These are phyloP conservation scores for Cryphonectria carpinicola DNA, from an alignment of 2,329 filamentous ascomycete species.

Conservation along the genomic window DNA sequence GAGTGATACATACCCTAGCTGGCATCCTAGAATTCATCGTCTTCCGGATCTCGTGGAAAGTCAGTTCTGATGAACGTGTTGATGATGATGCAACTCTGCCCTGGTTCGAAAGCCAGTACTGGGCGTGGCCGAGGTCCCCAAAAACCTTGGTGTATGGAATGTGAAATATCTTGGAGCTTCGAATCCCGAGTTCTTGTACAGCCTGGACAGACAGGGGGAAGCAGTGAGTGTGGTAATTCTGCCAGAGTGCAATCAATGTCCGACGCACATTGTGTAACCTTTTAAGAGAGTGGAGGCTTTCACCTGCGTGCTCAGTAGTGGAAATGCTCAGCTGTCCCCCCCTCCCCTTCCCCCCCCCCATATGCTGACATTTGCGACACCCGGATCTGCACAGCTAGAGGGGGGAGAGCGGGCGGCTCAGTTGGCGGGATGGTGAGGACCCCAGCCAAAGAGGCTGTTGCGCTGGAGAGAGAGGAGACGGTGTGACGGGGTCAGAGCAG, in stretches of 20 bases:
- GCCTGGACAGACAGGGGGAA: background rate
- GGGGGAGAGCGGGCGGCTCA: background rate
- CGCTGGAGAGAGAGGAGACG: background rate
- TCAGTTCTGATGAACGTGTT: background rate
- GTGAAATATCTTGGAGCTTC: background rate
- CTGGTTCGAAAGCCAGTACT: background rate
- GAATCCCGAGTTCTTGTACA: background rate
- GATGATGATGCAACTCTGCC: background rate
- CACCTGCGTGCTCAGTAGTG: background rate
- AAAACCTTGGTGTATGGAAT: background rate
- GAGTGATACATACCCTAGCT: background rate
- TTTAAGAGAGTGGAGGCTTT: background rate
- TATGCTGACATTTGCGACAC: background rate
- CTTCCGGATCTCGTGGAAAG: background rate
- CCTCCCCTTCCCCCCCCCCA: background rate
- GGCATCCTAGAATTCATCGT: background rate
- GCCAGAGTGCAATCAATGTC: background rate
- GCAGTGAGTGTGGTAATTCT: background rate
- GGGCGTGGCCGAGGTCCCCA: background rate
- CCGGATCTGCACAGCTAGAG: constrained; percentile 9
- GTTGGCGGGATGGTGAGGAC: constrained; percentile 5
- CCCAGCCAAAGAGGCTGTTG: background rate
- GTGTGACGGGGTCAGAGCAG: constrained; percentile 15
- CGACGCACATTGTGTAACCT: background rate
- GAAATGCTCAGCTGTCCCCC: background rate